phyloP scores from a whole-genome alignment of 2,329 filamentous ascomycete genomes.

The Botrytis hyacinthi region DNA sequence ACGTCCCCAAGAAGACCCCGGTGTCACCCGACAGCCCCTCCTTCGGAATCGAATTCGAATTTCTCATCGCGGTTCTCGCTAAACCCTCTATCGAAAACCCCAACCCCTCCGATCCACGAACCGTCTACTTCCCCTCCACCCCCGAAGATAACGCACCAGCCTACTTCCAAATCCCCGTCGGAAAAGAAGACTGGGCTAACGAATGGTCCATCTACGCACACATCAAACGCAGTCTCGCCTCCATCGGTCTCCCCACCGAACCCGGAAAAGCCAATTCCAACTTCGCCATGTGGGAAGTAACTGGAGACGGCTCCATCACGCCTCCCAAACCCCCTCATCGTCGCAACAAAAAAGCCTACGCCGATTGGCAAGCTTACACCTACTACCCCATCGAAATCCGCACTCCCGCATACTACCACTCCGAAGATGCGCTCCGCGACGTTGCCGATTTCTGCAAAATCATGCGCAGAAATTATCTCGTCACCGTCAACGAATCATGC shows the following conservation, averaged over 20 bases:
- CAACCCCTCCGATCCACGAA: not conserved
- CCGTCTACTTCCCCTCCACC: not conserved
- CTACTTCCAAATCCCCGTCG: not conserved
- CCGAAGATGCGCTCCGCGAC: slow-evolving; percentile 12
- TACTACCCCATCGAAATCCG: slow-evolving; percentile 26
- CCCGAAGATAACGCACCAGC: not conserved
- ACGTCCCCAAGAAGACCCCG: not conserved
- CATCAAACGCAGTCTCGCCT: slow-evolving; percentile 7
- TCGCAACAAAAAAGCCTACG: not conserved
- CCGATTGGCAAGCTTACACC: not conserved
- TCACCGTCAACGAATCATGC: slow-evolving; percentile 31
- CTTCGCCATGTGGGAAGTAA: slow-evolving; percentile 22
- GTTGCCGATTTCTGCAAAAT: slow-evolving; percentile 22
- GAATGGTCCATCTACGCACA: slow-evolving; percentile 10
- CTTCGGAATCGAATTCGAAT: slow-evolving; percentile 35
- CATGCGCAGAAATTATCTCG: slow-evolving; percentile 24
- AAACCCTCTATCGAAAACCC: not conserved
- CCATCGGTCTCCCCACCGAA: slow-evolving; percentile 15
- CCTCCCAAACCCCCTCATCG: not conserved
- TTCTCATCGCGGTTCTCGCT: slow-evolving; percentile 18
- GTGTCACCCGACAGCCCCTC: slow-evolving; percentile 17
- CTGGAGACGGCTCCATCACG: not conserved
- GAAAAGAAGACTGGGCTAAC: slow-evolving; percentile 3
- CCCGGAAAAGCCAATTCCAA: not conserved
- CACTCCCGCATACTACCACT: slow-evolving; percentile 27